Base-by-base conservation (phyloP, 768 basidiomycete species). In the Suillus occidentalis region DNA sequence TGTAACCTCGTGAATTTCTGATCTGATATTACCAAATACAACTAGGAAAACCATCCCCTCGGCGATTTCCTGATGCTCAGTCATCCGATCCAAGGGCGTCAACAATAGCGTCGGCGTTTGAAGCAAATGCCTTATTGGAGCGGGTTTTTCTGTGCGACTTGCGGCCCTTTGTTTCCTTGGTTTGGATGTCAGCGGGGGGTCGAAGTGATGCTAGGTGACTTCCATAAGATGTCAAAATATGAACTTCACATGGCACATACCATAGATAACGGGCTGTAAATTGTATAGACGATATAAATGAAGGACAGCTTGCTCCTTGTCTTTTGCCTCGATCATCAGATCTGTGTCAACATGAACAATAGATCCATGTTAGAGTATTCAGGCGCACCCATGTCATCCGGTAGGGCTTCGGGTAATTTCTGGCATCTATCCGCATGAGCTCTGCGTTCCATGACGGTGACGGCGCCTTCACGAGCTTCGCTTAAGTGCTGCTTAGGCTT, bases 291-390 rank as follows among this genome's bases (percentile, higher is more conserved):
- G 75, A 72, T 93, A 88, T 53, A 97, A 72, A 66, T 96, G 87
- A 63, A 97, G 83, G 6, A 97, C 95, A 2, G 95, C 95, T 73
- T 96, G 95, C 74, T 97, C 95, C 78, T 95, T 92, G 75, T 92
- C 92, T 74, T 95, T 94, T 3, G 93, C 93, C 82, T 96, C 94
- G 65, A 95, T 94, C 94, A 96, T 95, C 68, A 96, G 72, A 78
- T 96, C 94, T 72, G 82, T 71, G 47, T 14, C 22, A 25, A 4
- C 28, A 3, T 42, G 25, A 45, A 67, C 71, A 66, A 67, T 56
- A 64, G 60, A 67, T 56, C 25, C 6, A 6, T 55, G 4, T 25
- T 40, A 8, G 53, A 31, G 31, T 36, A 16, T 57, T 5, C 2
- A 20, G 34, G 70, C 83, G 59, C 66, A 84, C 85, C 89, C 79